Evolutionary conservation across 441 rosid species (phyloP).

Genomic region (Syzygium syzygioides): DNA sequence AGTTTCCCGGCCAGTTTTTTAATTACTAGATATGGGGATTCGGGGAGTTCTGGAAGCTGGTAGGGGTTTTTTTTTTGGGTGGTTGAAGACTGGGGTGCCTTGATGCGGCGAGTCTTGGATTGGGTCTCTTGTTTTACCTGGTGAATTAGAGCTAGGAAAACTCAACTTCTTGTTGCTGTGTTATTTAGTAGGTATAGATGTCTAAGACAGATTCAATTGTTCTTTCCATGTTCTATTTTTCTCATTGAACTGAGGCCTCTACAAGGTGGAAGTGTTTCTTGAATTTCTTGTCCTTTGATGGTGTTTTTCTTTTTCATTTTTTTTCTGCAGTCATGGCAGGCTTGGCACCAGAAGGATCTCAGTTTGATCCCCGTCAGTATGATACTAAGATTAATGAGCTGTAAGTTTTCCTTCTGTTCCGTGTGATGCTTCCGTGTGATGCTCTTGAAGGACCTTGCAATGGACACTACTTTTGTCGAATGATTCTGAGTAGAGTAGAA

Average conservation of each 20-base stretch:
- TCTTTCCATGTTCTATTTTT: neutral
- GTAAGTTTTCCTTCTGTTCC: slow-evolving; percentile 23
- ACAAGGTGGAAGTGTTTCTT: neutral
- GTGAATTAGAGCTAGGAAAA: neutral
- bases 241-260: neutral
- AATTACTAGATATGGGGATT: neutral
- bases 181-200: neutral
- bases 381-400: slow-evolving; percentile 68
- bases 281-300: neutral
- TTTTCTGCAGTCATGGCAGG: slow-evolving; percentile 63
- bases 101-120: neutral
- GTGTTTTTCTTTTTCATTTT: neutral
- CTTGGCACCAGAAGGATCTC: slow-evolving; percentile 63
- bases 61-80: neutral
- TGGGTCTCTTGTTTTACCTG: neutral
- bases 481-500: neutral
- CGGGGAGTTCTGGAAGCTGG: neutral
- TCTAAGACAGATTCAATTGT: no score
- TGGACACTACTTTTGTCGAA: neutral
- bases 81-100: neutral
- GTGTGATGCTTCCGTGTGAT: neutral
- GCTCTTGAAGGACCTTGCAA: neutral
- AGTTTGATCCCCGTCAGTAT: slow-evolving; percentile 64
- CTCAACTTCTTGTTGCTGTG: neutral
- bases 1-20: neutral